Evolutionary conservation across 306 rosid genomes (phyloP), one percentile per base, ranked within the genome.

Genomic region (Sicyos baderoa): DNA sequence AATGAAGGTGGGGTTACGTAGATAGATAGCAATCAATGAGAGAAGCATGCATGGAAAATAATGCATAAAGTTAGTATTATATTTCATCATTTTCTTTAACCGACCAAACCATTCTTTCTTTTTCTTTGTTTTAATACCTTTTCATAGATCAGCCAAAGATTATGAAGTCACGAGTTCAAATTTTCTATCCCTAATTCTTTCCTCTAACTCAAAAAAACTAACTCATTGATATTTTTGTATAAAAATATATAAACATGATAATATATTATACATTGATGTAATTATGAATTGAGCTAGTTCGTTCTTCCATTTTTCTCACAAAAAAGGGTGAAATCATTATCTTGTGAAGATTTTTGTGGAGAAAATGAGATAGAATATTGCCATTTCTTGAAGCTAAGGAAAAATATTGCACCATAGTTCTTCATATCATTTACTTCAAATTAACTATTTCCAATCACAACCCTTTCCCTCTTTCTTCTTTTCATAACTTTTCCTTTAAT

Each of bases 331-430:
- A 52, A 52, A 52, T 52, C 12, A 52, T 52, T 11, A 52, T n/a
- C 2, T 5, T 5, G 21, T 6, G 10, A 6, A 52, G 21, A 15
- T 5, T 47, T 47, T 52, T 54, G 59, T 19, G 23, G 13, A 9
- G 7, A 15, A 12, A 21, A n/a, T n/a, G n/a, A n/a, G n/a, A n/a
- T n/a, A n/a, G n/a, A n/a, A n/a, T n/a, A n/a, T n/a, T n/a, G n/a
- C n/a, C n/a, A n/a, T n/a, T n/a, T n/a, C 68, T 62, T 62, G 7
- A 37, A 62, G 68, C 50, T 37, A 60, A 60, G 67, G 48, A 15
- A 62, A n/a, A 35, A 23, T 25, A 1, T 17, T 23, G 13, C 17
- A 25, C 0, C 22, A 0, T 27, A 25, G n/a, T n/a, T n/a, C 11
- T 23, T 57, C 44, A 27, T 58, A 14, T 58, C 21, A 29, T 59